These are phyloP conservation scores for Microbotryum silenes-acaulis DNA, from an alignment of 1,284 basidiomycete species.

Conservation along the genomic window DNA sequence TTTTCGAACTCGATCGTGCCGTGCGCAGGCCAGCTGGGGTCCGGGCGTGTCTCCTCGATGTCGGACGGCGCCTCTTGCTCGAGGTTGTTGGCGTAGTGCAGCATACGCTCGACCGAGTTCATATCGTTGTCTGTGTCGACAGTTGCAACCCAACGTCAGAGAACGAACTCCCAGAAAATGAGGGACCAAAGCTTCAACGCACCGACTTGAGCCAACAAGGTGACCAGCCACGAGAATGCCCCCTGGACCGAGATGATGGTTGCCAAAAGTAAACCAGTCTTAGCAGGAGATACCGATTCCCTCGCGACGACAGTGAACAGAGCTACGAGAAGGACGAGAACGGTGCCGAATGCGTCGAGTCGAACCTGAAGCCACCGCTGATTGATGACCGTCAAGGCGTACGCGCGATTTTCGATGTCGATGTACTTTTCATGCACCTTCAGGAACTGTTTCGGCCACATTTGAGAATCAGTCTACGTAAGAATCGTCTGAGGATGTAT, in stretches of 20 bases:
- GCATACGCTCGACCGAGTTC: conserved; percentile 77
- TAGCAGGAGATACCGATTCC: conserved; percentile 55
- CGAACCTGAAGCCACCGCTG: conserved; percentile 63
- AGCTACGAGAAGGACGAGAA: conserved; percentile 67
- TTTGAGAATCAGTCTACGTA: conserved; percentile 6
- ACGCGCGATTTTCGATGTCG: conserved; percentile 82
- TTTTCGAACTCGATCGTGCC: conserved; percentile 52
- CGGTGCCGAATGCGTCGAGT: conserved; percentile 70
- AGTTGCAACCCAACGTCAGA: conserved; percentile 50
- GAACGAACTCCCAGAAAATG: too few species aligned
- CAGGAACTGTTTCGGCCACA: conserved; percentile 51
- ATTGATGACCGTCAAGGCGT: conserved; percentile 74
- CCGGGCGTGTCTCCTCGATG: conserved; percentile 26
- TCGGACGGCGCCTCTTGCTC: conserved; percentile 43
- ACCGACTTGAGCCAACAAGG: conserved; percentile 46
- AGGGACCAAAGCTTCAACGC: background rate
- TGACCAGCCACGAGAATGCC: conserved; percentile 72
- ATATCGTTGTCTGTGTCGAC: conserved; percentile 64
- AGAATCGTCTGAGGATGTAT: conserved; percentile 6
- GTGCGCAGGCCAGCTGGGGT: conserved; percentile 34
- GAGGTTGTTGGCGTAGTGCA: conserved; percentile 30
- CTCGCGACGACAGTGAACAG: conserved; percentile 63
- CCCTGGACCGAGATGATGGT: conserved; percentile 53
- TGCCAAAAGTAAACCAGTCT: conserved; percentile 57
- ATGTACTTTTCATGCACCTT: conserved; percentile 66